Evolutionary conservation across 352 stramenopile species (phyloP).

Genomic region (Nothophytophthora sp.): DNA sequence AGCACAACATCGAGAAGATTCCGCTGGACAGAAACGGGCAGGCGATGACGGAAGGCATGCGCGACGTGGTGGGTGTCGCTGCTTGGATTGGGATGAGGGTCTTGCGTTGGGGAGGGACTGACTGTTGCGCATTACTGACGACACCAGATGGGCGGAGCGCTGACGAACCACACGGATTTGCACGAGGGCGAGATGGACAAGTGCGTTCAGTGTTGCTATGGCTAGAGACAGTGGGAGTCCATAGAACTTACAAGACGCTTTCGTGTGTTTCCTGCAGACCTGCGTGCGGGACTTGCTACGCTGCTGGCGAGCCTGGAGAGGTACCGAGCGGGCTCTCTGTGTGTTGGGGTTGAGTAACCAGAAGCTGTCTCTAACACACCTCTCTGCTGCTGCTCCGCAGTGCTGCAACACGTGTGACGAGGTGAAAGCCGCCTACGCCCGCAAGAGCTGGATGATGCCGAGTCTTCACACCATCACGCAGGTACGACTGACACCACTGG

Average conservation of each 20-base stretch:
- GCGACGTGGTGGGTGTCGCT: slow-evolving; percentile 31
- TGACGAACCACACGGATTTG: slow-evolving; percentile 73
- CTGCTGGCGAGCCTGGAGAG: slow-evolving; percentile 59
- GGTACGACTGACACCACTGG: too few relatives aligned
- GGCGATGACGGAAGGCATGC: slow-evolving; percentile 47
- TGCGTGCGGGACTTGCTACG: slow-evolving; percentile 77
- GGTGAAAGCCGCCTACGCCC: slow-evolving; percentile 64
- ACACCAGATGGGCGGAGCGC: slow-evolving; percentile 71
- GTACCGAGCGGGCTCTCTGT: slow-evolving; percentile 10
- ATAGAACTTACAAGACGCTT: slow-evolving; percentile 3
- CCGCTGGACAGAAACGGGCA: slow-evolving; percentile 52
- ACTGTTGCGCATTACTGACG: too few relatives aligned
- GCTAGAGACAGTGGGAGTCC: background rate
- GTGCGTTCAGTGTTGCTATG: slow-evolving; percentile 27
- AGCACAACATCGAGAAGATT: slow-evolving; percentile 83
- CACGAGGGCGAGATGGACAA: slow-evolving; percentile 47
- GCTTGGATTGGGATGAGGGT: background rate
- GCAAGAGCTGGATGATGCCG: slow-evolving; percentile 76
- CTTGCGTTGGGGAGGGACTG: too few relatives aligned
- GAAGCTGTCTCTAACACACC: too few relatives aligned
- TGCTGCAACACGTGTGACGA: slow-evolving; percentile 73
- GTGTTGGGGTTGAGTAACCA: too few relatives aligned
- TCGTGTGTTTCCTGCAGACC: slow-evolving; percentile 31
- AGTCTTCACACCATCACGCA: slow-evolving; percentile 78
- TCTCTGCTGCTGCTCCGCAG: slow-evolving; percentile 24